Evolutionary conservation across 352 stramenopile species (phyloP).

Genomic region (Phytopythium aichiense): DNA sequence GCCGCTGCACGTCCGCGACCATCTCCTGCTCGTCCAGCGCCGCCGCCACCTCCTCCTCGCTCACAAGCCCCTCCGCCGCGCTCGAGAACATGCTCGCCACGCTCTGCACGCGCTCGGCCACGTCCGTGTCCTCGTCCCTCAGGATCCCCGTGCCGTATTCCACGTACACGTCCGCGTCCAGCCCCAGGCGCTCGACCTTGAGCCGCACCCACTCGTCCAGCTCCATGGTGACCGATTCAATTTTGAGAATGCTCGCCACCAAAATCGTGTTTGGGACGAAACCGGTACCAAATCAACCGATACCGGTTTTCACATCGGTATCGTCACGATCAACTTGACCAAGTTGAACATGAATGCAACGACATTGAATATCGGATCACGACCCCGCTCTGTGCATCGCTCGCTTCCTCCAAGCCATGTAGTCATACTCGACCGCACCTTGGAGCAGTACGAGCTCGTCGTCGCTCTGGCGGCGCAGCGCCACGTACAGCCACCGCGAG

Average conservation of each 20-base stretch:
- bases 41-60: slow-evolving; percentile 28
- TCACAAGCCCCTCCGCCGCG: slow-evolving; percentile 48
- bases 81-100: slow-evolving; percentile 58
- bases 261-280: no score
- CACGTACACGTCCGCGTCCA: slow-evolving; percentile 76
- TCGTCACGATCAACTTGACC: background rate
- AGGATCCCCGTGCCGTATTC: slow-evolving; percentile 69
- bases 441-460: slow-evolving; percentile 6
- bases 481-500: background rate
- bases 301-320: background rate
- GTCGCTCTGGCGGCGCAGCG: background rate
- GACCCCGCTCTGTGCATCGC: background rate
- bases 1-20: slow-evolving; percentile 42
- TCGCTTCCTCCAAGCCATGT: background rate
- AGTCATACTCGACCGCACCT: slow-evolving; percentile 6
- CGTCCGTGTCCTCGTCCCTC: slow-evolving; percentile 62
- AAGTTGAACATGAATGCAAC: no score
- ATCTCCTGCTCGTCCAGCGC: slow-evolving; percentile 39
- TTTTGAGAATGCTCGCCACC: no score
- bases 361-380: no score
- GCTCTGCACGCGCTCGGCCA: slow-evolving; percentile 67
- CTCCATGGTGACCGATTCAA: background rate
- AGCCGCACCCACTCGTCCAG: slow-evolving; percentile 57
- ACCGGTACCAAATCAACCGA: no score
- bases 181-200: slow-evolving; percentile 51